A percentile compares a stretch with the other conserved stretches of the same genome.
Conservation (phyloP, 192 early-diverging fungal species). For the Backusella psychrophila region DNA sequence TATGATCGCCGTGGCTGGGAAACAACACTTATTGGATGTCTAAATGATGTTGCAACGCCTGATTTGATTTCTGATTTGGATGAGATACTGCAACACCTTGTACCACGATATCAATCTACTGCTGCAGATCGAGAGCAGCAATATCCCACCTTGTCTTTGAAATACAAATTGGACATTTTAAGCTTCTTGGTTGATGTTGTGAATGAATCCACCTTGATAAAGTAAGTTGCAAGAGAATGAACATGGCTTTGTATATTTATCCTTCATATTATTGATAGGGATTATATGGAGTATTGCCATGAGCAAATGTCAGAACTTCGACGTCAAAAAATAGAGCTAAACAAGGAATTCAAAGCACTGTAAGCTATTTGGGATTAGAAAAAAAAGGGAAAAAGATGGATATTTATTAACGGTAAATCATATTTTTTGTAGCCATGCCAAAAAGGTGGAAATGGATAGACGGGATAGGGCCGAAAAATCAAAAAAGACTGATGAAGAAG, state of each 20-base stretch:
- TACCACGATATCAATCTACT: slow-evolving; percentile 22
- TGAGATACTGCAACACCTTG: slow-evolving; percentile 38
- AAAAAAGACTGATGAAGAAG: slow-evolving; percentile 12
- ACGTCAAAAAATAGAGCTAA: slow-evolving; percentile 33
- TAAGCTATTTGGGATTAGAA: slow-evolving; percentile 13
- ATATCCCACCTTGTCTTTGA: slow-evolving; percentile 21
- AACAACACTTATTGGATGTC: slow-evolving; percentile 41
- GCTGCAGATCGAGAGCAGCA: slow-evolving; percentile 28
- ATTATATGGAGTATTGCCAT: slow-evolving; percentile 39
- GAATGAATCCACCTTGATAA: slow-evolving; percentile 30
- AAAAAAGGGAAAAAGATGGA: not conserved
- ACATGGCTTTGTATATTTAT: not conserved
- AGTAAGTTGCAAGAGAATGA: slow-evolving; percentile 12
- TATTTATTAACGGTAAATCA: not conserved
- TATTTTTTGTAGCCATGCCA: not conserved
- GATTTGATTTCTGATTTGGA: slow-evolving; percentile 44
- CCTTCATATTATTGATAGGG: not conserved
- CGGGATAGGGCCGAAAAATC: slow-evolving; percentile 18
- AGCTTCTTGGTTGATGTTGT: slow-evolving; percentile 31
- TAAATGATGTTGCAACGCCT: slow-evolving; percentile 52
- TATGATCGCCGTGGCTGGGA: slow-evolving; percentile 47
- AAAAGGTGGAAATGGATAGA: slow-evolving; percentile 7
- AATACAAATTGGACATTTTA: slow-evolving; percentile 25
- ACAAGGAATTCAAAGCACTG: slow-evolving; percentile 32
- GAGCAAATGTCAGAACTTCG: slow-evolving; percentile 34